These are phyloP conservation scores for Cutaneotrichosporon sp. DNA, from an alignment of 1,284 basidiomycete genomes.

Conservation along the genomic window DNA sequence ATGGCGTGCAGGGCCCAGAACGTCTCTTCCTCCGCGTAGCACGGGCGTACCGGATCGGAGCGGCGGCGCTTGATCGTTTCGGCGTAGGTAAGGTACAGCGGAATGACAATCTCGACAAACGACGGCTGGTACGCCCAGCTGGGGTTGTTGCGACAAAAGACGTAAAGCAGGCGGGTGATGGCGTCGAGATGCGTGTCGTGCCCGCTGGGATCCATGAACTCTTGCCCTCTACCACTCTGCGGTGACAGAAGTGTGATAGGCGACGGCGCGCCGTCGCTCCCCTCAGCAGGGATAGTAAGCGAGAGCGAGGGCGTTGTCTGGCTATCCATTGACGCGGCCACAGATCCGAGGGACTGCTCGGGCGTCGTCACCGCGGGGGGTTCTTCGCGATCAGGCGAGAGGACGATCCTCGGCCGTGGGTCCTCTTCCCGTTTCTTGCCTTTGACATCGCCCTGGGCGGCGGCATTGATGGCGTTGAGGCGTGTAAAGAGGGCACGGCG, in stretches of 20 bases:
- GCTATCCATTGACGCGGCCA: conserved; percentile 1
- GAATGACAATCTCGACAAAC: conserved; percentile 41
- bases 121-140: conserved; percentile 39
- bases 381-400: conserved; percentile 18
- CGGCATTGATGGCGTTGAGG: conserved; percentile 6
- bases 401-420: conserved; percentile 26
- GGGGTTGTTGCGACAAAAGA: conserved; percentile 38
- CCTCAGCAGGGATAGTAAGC: conserved; percentile 16
- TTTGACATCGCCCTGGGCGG: background rate
- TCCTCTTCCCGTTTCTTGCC: conserved; percentile 11
- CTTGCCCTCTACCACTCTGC: conserved; percentile 9
- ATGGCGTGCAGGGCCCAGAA: conserved; percentile 42
- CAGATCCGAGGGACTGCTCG: too few relatives aligned
- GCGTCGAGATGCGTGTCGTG: conserved; percentile 43
- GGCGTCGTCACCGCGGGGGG: too few relatives aligned
- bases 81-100: conserved; percentile 42
- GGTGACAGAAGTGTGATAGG: conserved; percentile 40
- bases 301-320: conserved; percentile 19
- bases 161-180: conserved; percentile 43
- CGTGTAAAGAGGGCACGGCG: conserved; percentile 14
- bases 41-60: background rate
- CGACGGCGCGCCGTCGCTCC: conserved; percentile 8
- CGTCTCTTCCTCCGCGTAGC: conserved; percentile 40
- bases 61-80: conserved; percentile 11
- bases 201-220: conserved; percentile 22